Percentiles rank a stretch among this genome's conserved stretches.
Conservation (phyloP, 2,329 filamentous ascomycete genomes). For the Rutstroemia sp. region DNA sequence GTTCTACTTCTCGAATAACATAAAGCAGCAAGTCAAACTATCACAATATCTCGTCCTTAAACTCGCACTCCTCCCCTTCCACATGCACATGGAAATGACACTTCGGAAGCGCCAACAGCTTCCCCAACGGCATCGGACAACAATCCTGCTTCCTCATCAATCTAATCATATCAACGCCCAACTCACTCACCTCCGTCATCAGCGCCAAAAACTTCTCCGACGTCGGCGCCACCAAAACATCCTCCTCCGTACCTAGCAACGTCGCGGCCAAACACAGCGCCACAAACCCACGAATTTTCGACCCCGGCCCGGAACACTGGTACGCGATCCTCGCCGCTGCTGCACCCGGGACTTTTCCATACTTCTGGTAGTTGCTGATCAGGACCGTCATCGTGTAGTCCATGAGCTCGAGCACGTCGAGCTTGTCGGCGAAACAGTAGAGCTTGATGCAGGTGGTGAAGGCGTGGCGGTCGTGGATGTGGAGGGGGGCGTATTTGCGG, state of each 20-base stretch:
- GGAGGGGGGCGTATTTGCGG: background rate
- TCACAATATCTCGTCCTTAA: background rate
- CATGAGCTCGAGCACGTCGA: background rate
- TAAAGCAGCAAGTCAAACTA: background rate
- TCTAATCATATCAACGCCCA: background rate
- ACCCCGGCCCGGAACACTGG: background rate
- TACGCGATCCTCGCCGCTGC: background rate
- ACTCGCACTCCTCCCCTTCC: background rate
- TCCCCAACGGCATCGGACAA: background rate
- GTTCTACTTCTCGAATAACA: background rate
- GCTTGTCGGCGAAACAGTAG: background rate
- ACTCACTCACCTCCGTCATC: background rate
- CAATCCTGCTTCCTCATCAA: background rate
- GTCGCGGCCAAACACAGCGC: background rate
- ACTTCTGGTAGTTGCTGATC: background rate
- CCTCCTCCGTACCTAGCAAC: background rate
- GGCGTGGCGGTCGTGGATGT: background rate
- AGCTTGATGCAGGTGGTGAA: background rate
- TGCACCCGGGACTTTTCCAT: background rate
- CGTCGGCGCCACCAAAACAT: background rate
- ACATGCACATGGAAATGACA: background rate
- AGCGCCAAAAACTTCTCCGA: background rate
- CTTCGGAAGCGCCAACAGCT: background rate
- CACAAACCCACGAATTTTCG: background rate
- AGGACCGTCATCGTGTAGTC: background rate